Evolutionary conservation across 1,284 basidiomycete genomes (phyloP).

Genomic region (Leccinum subfulvum): DNA sequence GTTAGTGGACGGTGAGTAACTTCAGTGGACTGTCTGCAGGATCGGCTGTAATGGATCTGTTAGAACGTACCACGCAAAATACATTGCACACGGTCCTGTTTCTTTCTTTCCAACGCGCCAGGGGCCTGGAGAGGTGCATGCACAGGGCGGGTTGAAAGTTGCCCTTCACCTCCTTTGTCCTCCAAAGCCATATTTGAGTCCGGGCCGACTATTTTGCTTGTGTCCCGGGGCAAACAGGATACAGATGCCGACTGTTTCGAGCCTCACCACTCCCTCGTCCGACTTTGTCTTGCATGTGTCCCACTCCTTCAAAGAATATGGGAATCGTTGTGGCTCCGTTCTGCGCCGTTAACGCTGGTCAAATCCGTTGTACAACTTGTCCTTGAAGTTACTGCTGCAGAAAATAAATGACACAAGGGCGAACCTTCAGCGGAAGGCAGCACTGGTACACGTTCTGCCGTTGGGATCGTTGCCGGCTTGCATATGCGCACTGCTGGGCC

Average conservation of each 20-base stretch:
- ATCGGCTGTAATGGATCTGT: slow-evolving; percentile 8
- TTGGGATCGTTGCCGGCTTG: slow-evolving; percentile 39
- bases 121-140: slow-evolving; percentile 74
- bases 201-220: slow-evolving; percentile 73
- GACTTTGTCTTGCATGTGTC: slow-evolving; percentile 70
- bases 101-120: slow-evolving; percentile 68
- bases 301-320: slow-evolving; percentile 75
- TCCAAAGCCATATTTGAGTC: slow-evolving; percentile 84
- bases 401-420: slow-evolving; percentile 72
- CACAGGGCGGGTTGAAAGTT: slow-evolving; percentile 80
- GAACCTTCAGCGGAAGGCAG: slow-evolving; percentile 29
- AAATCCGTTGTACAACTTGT: slow-evolving; percentile 76
- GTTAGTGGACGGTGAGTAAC: slow-evolving; percentile 76
- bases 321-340: slow-evolving; percentile 81
- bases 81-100: slow-evolving; percentile 83
- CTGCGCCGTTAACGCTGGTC: slow-evolving; percentile 71
- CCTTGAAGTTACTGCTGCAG: slow-evolving; percentile 79
- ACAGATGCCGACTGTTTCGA: slow-evolving; percentile 79
- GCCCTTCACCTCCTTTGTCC: slow-evolving; percentile 77
- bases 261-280: slow-evolving; percentile 83
- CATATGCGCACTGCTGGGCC: slow-evolving; percentile 49
- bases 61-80: slow-evolving; percentile 73
- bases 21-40: neutral
- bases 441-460: slow-evolving; percentile 28
- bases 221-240: slow-evolving; percentile 76